Base-by-base conservation (phyloP, 345 rosid genomes). In the Punica granatum region DNA sequence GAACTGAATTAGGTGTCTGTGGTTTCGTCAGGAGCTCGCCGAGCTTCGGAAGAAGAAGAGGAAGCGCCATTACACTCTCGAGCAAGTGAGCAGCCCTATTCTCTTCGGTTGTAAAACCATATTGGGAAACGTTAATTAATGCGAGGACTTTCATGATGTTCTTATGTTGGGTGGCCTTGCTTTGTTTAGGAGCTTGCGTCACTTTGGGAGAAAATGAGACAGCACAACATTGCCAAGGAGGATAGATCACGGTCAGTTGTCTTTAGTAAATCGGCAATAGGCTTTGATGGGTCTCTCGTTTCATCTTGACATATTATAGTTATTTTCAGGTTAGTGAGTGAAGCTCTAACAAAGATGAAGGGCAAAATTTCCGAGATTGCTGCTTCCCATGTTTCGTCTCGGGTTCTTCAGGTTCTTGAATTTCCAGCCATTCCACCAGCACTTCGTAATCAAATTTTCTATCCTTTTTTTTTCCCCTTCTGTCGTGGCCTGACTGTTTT, bases 161-260 rank as follows among this genome's bases (percentile, higher is more conserved):
- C 58, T 21, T 4, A 51, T 51, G 13, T 30, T 13, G 61, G 33
- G 25, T 56, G 32, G 34, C 34, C 61, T 56, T 56, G 7, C 18
- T 2, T 14, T 37, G 41, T 64, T 63, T 72, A 95, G 99, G 99
- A 95, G 85, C 98, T 92, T 78, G 92, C 85, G 11, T 63, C 78
- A 69, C 80, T 92, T 1, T 95, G 97, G 96, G 99, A 92, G 75
- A 90, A 89, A 85, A 90, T 95, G 91, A 88, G 98, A 69, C 92
- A 81, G 43, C 97, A 88, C 23, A 80, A 92, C 65, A 84, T 92
- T 79, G 88, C 81, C 63, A 87, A 95, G 76, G 94, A 90, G 68
- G 87, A 90, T 32, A 84, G 97, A 81, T 84, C 89, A 43, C 86
- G 85, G 98, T 95, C 81, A 32, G 85, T 65, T 44, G 26, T 73